Evolutionary conservation across 2,329 filamentous ascomycete genomes (phyloP).

Genomic region (Exophiala calicioides): DNA sequence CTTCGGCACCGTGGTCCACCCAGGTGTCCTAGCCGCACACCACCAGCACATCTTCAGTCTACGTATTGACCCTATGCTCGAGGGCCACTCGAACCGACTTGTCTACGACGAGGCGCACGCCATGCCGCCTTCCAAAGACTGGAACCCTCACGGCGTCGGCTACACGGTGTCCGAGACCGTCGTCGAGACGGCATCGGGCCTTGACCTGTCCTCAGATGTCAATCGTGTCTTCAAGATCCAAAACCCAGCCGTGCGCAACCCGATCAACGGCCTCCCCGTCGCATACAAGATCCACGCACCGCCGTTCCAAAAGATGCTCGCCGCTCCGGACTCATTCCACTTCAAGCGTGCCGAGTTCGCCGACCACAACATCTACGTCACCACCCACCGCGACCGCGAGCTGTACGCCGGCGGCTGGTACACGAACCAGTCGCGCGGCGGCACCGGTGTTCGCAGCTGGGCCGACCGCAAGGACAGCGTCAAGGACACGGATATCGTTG

Average conservation of each 20-base stretch:
- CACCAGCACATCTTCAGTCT: slow-evolving; percentile 78
- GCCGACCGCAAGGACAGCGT: slow-evolving; percentile 46
- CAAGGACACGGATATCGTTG: slow-evolving; percentile 54
- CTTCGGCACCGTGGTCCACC: slow-evolving; percentile 69
- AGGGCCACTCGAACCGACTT: slow-evolving; percentile 57
- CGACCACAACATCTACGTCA: slow-evolving; percentile 58
- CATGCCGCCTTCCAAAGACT: slow-evolving; percentile 56
- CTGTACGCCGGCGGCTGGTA: slow-evolving; percentile 58
- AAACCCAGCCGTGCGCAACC: slow-evolving; percentile 54
- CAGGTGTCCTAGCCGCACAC: slow-evolving; percentile 67
- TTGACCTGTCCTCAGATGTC: slow-evolving; percentile 49
- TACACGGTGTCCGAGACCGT: slow-evolving; percentile 54
- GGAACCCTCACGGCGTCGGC: slow-evolving; percentile 55
- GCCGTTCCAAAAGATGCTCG: slow-evolving; percentile 60
- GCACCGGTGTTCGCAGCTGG: slow-evolving; percentile 57
- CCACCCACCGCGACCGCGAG: slow-evolving; percentile 55
- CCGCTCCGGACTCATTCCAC: slow-evolving; percentile 51
- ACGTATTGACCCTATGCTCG: slow-evolving; percentile 58
- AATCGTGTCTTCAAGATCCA: slow-evolving; percentile 62
- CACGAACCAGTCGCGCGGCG: slow-evolving; percentile 59
- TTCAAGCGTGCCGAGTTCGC: slow-evolving; percentile 56
- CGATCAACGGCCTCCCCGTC: slow-evolving; percentile 56
- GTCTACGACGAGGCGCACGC: slow-evolving; percentile 62
- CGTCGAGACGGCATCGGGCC: slow-evolving; percentile 49
- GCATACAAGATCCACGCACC: slow-evolving; percentile 59